These are phyloP conservation scores for Arthrobotrys sphaeroides DNA, from an alignment of 2,329 filamentous ascomycete genomes.

Conservation along the genomic window DNA sequence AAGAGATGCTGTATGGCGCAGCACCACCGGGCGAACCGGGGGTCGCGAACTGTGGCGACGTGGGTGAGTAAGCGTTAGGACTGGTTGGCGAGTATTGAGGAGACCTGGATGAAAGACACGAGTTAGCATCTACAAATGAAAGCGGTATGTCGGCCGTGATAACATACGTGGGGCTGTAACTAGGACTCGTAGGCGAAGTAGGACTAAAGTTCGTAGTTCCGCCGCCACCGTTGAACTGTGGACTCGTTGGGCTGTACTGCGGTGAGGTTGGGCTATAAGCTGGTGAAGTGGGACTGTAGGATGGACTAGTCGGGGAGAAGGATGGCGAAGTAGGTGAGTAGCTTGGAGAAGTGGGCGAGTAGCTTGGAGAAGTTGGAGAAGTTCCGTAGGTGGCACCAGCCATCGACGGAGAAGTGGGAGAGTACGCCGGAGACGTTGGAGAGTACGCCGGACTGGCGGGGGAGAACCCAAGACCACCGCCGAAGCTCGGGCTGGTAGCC, in stretches of 20 bases:
- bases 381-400: slow-evolving; percentile 66
- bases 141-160: background rate
- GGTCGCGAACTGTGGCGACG: slow-evolving; percentile 67
- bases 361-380: slow-evolving; percentile 75
- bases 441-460: slow-evolving; percentile 67
- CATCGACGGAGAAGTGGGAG: slow-evolving; percentile 75
- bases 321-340: slow-evolving; percentile 72
- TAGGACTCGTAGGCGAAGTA: slow-evolving; percentile 74
- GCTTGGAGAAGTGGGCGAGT: slow-evolving; percentile 75
- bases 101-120: slow-evolving; percentile 68
- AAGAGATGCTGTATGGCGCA: slow-evolving; percentile 60
- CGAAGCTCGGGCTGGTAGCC: slow-evolving; percentile 68
- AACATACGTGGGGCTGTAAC: slow-evolving; percentile 73
- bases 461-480: slow-evolving; percentile 66
- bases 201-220: slow-evolving; percentile 66
- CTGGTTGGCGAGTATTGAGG: slow-evolving; percentile 68
- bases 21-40: slow-evolving; percentile 59
- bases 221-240: slow-evolving; percentile 58
- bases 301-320: slow-evolving; percentile 65
- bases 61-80: slow-evolving; percentile 71
- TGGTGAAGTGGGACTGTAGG: slow-evolving; percentile 58
- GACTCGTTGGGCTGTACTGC: slow-evolving; percentile 58
- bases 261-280: slow-evolving; percentile 56
- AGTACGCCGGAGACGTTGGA: slow-evolving; percentile 72
- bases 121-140: slow-evolving; percentile 56